These are phyloP conservation scores for Rhizophlyctis rosea DNA, from an alignment of 192 early-diverging fungal genomes.

Conservation along the genomic window DNA sequence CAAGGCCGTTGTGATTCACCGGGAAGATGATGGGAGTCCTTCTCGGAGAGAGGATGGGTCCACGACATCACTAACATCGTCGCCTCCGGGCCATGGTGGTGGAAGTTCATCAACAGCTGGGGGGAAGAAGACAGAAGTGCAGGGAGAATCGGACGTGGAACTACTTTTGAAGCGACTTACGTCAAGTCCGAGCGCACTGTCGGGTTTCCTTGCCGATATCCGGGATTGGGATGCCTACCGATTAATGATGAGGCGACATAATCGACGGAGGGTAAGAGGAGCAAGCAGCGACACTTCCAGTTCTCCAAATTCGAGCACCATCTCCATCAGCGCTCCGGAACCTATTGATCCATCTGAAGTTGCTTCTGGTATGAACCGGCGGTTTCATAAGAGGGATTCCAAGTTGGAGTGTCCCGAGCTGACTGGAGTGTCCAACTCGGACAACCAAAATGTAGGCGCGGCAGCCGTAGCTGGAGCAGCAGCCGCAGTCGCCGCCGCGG, in stretches of 20 bases:
- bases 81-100: neutral
- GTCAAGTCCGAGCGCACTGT: slow-evolving; percentile 12
- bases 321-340: too few species aligned
- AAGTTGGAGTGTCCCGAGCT: neutral
- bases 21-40: too few species aligned
- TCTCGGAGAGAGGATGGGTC: too few species aligned
- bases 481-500: neutral
- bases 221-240: slow-evolving; percentile 35
- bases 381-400: too few species aligned
- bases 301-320: neutral
- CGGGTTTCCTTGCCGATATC: slow-evolving; percentile 29
- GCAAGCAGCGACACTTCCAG: neutral
- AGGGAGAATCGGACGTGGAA: neutral
- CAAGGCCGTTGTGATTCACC: neutral
- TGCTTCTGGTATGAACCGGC: too few species aligned
- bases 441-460: too few species aligned
- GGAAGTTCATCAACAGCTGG: neutral
- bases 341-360: too few species aligned
- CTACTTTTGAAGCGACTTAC: slow-evolving; percentile 16
- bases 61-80: neutral
- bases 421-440: neutral
- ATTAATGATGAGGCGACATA: slow-evolving; percentile 22
- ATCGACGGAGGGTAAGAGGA: neutral
- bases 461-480: too few species aligned
- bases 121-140: neutral